phyloP scores from a whole-genome alignment of 331 rosid genomes.

The Dryas integrifolia region DNA sequence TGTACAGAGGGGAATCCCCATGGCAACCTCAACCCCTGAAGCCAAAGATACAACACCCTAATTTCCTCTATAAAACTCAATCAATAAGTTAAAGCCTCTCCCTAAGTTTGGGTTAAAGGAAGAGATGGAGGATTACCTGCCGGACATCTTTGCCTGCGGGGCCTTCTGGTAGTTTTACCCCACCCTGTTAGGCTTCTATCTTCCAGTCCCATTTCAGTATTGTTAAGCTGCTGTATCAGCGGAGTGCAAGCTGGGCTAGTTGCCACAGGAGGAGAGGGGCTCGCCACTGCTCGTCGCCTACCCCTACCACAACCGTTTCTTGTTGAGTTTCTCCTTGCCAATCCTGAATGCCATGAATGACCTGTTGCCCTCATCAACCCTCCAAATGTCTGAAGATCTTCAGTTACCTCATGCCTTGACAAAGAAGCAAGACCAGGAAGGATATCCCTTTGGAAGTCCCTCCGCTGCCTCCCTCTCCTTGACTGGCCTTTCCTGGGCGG shows the following conservation, averaged over 20 bases:
- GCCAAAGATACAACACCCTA: conserved; percentile 45
- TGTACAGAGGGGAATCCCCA: conserved; percentile 58
- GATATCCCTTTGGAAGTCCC: conserved; percentile 98
- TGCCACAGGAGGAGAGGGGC: conserved; percentile 41
- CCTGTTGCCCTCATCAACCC: conserved; percentile 91
- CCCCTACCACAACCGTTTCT: conserved; percentile 82
- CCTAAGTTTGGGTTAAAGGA: conserved; percentile 55
- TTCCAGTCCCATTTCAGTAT: conserved; percentile 69
- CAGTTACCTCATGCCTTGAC: conserved; percentile 94
- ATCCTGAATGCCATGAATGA: conserved; percentile 75
- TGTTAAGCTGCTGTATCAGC: conserved; percentile 58
- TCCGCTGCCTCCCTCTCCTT: conserved; percentile 88
- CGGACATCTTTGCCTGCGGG: conserved; percentile 87
- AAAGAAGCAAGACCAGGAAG: conserved; percentile 87
- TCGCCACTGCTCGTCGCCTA: conserved; percentile 55
- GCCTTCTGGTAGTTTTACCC: conserved; percentile 95
- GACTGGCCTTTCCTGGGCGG: conserved; percentile 76
- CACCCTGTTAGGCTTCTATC: conserved; percentile 93
- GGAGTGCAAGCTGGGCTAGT: conserved; percentile 45
- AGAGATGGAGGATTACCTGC: conserved; percentile 63
- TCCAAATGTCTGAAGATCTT: conserved; percentile 94
- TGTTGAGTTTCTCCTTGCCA: conserved; percentile 70
- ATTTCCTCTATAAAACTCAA: conserved; percentile 54
- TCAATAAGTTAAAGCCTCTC: conserved; percentile 48
- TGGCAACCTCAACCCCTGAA: conserved; percentile 44